Conservation (phyloP, 179 eudicot species). For the Vitellaria paradoxa region DNA sequence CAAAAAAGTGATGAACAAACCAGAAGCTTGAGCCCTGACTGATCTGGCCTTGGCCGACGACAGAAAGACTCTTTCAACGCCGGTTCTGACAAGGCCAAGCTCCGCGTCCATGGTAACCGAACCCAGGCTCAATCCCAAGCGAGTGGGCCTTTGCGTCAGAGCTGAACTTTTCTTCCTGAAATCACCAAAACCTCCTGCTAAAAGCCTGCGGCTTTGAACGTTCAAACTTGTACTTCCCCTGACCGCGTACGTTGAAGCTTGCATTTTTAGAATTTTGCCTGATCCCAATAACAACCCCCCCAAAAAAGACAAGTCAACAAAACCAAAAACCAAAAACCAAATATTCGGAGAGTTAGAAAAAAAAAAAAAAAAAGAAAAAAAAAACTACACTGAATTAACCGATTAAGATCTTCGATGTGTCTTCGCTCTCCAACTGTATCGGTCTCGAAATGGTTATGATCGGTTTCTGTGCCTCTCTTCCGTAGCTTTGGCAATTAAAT, state of each 20-base stretch:
- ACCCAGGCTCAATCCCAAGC: slow-evolving; percentile 31
- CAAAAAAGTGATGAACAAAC: slow-evolving; percentile 26
- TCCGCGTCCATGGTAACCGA: slow-evolving; percentile 52
- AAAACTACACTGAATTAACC: too few relatives aligned
- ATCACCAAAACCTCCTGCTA: slow-evolving; percentile 21
- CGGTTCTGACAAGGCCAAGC: slow-evolving; percentile 32
- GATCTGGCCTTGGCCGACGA: slow-evolving; percentile 60
- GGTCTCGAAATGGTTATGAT: too few relatives aligned
- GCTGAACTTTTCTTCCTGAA: slow-evolving; percentile 22
- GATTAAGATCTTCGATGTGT: too few relatives aligned
- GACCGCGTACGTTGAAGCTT: slow-evolving; percentile 36
- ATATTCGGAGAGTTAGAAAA: too few relatives aligned
- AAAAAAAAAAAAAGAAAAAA: too few relatives aligned
- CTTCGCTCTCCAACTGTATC: too few relatives aligned
- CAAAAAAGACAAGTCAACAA: background rate
- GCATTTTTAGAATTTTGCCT: slow-evolving; percentile 32
- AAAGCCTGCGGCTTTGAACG: slow-evolving; percentile 31
- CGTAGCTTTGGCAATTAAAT: too few relatives aligned
- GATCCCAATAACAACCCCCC: background rate
- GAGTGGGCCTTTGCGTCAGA: slow-evolving; percentile 23
- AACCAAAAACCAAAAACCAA: background rate
- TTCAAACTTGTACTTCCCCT: slow-evolving; percentile 37
- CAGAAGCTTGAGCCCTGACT: slow-evolving; percentile 60
- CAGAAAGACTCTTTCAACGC: slow-evolving; percentile 36
- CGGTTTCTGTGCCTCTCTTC: too few relatives aligned